Conservation (phyloP, 257 asterid species). For the Nicotiana benthamiana region DNA sequence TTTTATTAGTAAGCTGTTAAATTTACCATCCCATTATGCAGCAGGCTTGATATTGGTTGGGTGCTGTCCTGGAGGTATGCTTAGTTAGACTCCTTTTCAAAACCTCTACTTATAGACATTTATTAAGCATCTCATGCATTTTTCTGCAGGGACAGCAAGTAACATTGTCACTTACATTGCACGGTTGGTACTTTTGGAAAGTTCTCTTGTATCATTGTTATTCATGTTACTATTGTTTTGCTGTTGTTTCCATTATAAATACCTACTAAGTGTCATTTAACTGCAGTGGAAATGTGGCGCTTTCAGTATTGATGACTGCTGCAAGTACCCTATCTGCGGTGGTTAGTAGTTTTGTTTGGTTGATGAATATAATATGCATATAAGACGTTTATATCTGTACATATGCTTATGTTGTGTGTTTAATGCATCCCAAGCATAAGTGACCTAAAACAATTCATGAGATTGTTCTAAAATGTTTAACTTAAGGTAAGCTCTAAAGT, state of each 20-base stretch:
- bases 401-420: neutral
- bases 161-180: constrained; percentile 93
- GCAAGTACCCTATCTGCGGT: constrained; percentile 83
- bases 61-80: constrained; percentile 94
- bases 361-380: neutral
- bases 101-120: neutral
- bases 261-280: constrained; percentile 21
- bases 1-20: constrained; percentile 77
- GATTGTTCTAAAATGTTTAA: neutral
- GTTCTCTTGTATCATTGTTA: neutral
- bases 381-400: neutral
- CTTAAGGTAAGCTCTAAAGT: neutral
- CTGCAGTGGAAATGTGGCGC: constrained; percentile 89
- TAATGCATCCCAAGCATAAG: neutral
- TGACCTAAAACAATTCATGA: neutral
- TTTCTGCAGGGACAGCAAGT: constrained; percentile 76
- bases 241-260: constrained; percentile 7
- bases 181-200: constrained; percentile 36
- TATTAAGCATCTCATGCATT: constrained; percentile 6
- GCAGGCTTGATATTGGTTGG: constrained; percentile 90
- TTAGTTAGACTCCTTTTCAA: neutral
- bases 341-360: constrained; percentile 43
- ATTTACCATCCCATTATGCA: constrained; percentile 82
- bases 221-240: neutral
- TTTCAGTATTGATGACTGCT: constrained; percentile 94